These are phyloP conservation scores for Cystofilobasidium macerans DNA, from an alignment of 768 basidiomycete species.

Conservation along the genomic window DNA sequence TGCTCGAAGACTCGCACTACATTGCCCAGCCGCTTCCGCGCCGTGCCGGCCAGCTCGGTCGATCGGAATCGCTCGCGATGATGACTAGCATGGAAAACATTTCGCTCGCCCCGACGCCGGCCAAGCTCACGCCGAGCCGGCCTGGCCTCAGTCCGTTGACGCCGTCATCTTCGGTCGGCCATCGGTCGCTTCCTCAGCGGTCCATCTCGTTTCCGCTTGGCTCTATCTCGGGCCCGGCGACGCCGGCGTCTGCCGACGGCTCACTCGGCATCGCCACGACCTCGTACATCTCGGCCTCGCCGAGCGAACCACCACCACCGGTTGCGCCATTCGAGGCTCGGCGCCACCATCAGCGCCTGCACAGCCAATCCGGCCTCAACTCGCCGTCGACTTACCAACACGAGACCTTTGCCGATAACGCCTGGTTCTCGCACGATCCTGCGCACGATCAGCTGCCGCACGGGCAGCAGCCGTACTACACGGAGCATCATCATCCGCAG, in stretches of 20 bases:
- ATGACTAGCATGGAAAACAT: conserved; percentile 12
- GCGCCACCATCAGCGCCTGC: conserved; percentile 1
- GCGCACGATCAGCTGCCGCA: neutral
- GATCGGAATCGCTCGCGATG: neutral
- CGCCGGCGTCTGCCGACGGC: neutral
- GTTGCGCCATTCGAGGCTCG: neutral
- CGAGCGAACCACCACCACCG: neutral
- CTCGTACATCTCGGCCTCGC: neutral
- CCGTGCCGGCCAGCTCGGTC: neutral
- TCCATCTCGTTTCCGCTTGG: neutral
- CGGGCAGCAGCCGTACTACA: neutral
- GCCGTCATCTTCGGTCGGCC: neutral
- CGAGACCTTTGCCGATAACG: neutral
- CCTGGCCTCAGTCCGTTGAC: conserved; percentile 5
- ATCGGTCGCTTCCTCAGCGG: neutral
- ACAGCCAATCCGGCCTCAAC: conserved; percentile 4
- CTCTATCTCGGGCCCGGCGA: neutral
- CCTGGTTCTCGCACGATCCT: neutral
- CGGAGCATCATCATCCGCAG: neutral
- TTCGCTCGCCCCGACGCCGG: neutral
- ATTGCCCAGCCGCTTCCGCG: neutral
- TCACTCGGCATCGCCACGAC: too few species aligned
- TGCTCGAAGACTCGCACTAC: conserved; percentile 6
- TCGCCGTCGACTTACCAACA: neutral
- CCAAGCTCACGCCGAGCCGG: neutral